phyloP scores from a whole-genome alignment of 2,329 filamentous ascomycete species.

The Xylariaceae sp. region DNA sequence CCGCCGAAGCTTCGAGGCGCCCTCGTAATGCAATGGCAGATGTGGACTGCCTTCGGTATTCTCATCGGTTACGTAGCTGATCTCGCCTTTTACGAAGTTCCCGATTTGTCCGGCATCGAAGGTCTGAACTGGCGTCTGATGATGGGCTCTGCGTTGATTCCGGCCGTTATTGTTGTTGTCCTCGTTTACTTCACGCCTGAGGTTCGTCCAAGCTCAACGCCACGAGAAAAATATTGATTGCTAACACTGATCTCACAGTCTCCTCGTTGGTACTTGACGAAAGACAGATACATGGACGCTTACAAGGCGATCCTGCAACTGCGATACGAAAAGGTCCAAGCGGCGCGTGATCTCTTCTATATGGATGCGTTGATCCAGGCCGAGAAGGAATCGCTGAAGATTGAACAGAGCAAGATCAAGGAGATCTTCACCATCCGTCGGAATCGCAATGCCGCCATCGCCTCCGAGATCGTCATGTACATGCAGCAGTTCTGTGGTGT shows the following conservation, averaged over 20 bases:
- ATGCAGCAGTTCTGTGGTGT: constrained; percentile 56
- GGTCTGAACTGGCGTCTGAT: constrained; percentile 64
- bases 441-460: constrained; percentile 56
- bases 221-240: neutral
- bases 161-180: constrained; percentile 51
- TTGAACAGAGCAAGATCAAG: constrained; percentile 45
- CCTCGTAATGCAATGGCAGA: constrained; percentile 69
- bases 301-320: constrained; percentile 43
- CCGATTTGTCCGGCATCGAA: constrained; percentile 45
- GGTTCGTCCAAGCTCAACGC: constrained; percentile 29
- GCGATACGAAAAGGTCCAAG: constrained; percentile 48
- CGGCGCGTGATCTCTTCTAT: constrained; percentile 52
- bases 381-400: constrained; percentile 47
- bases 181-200: constrained; percentile 43
- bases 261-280: constrained; percentile 41
- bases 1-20: constrained; percentile 61
- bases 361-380: constrained; percentile 53
- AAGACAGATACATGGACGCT: constrained; percentile 42
- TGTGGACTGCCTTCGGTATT: constrained; percentile 50
- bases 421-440: constrained; percentile 57
- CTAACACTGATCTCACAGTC: constrained; percentile 21
- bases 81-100: constrained; percentile 55
- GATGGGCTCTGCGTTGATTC: constrained; percentile 62
- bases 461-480: constrained; percentile 61
- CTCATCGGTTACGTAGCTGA: constrained; percentile 56